Evolutionary conservation across 2,329 filamentous ascomycete genomes (phyloP), one percentile per base, ranked within the genome.

Genomic region (Grosmannia huntii): DNA sequence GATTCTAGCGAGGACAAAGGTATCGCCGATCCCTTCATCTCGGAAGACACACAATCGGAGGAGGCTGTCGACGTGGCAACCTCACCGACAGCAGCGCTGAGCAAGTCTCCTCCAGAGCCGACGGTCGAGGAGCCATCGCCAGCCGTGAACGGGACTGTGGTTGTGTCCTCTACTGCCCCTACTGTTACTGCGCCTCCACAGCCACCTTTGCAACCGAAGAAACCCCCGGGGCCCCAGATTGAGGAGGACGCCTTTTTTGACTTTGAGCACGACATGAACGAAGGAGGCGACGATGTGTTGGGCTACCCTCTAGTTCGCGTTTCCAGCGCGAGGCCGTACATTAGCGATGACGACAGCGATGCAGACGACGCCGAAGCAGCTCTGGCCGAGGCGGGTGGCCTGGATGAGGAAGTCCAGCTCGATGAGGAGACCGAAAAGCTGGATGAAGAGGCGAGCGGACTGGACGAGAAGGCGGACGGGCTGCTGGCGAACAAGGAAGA

Each of bases 231-330:
- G 10, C 2, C 53, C 11, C 10, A 11, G 38, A 21, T 7, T 4
- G 16, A 14, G 19, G 62, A 63, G 28, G 62, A 64, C 25, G 57
- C 56, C 27, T 57, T 65, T 2, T 65, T 65, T 31, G 63, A 59
- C 0, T 64, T 65, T 27, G 64, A 72, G n/a, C 23, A 46, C 10
- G 60, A 60, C 50, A 44, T 31, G 12, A 21, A 12, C 5, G 49
- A 46, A 10, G 55, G 33, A 14, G 55, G 27, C 52, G 69, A 74
- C 28, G 72, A 73, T 36, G 25, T 23, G 0, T 27, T 61, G 5
- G 63, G 63, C 23, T 61, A 62, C n/a, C 63, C 62, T 4, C 44
- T 64, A 10, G 23, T 57, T 3, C 60, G 63, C 2, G 36, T 55
- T 16, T 48, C 56, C 3, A 33, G 52, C 36, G 53, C 31, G 48